A percentile compares a stretch with the other conserved stretches of the same genome.
These are phyloP conservation scores for Aspergillus fijiensis DNA, from an alignment of 2,329 filamentous ascomycete genomes.

Conservation along the genomic window DNA sequence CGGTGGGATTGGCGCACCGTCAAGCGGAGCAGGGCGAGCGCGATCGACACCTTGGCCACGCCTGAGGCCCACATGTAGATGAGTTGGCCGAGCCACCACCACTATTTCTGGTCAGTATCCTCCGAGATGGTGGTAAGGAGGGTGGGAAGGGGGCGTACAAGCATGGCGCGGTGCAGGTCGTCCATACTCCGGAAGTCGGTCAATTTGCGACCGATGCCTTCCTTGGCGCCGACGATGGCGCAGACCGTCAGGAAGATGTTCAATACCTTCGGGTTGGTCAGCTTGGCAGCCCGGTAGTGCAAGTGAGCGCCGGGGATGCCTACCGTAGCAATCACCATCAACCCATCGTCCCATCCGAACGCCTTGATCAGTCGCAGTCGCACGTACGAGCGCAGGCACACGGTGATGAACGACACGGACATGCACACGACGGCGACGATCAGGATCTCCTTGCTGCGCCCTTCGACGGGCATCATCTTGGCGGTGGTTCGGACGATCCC, in stretches of 20 bases:
- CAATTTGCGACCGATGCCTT: conserved; percentile 27
- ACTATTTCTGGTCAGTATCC: conserved; percentile 6
- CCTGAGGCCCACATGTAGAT: conserved; percentile 48
- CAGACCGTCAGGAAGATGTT: conserved; percentile 31
- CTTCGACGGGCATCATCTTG: conserved; percentile 20
- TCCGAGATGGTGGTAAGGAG: not conserved
- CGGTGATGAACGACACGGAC: conserved; percentile 26
- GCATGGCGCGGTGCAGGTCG: conserved; percentile 2
- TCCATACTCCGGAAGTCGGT: conserved; percentile 3
- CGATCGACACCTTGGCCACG: conserved; percentile 50
- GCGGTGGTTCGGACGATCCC: no score
- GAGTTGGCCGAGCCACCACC: conserved; percentile 52
- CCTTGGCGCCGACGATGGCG: conserved; percentile 29
- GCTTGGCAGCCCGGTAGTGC: not conserved
- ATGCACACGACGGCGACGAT: conserved; percentile 27
- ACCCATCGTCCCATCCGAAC: conserved; percentile 36
- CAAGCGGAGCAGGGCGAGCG: conserved; percentile 51
- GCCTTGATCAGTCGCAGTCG: conserved; percentile 28
- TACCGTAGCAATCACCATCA: conserved; percentile 36
- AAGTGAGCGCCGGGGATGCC: not conserved
- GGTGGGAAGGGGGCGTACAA: not conserved
- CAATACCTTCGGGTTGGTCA: conserved; percentile 22
- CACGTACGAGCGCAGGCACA: conserved; percentile 33
- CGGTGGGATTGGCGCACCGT: conserved; percentile 44
- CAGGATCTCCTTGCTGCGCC: conserved; percentile 28